Evolutionary conservation across 192 early-diverging fungal species (phyloP), one percentile per base, ranked within the genome.

Genomic region (Entophlyctis luteolus): DNA sequence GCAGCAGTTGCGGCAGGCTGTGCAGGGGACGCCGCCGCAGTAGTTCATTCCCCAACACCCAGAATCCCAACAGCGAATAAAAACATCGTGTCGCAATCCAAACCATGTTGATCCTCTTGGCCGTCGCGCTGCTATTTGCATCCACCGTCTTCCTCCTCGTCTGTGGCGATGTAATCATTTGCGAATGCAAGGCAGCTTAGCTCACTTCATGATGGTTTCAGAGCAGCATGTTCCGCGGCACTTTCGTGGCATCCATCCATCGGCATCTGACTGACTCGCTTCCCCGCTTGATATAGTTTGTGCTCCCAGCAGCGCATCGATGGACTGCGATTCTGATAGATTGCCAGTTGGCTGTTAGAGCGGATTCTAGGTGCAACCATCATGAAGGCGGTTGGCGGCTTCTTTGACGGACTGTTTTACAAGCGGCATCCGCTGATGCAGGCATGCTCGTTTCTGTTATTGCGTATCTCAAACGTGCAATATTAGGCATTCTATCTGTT

Each of bases 401-500:
- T 23, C 16, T n/a, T 20, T 8, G 39, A 35, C 23, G 48, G 32
- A 5, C 20, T 77, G 37, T 47, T 72, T 35, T 56, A 71, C 42
- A 6, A 27, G 25, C 18, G 35, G 33, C 73, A 77, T 50, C 76
- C 76, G 20, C 28, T 77, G 34, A 47, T 77, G 59, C 74, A 77
- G 58, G 75, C 45, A n/a, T 12, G 5, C 14, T 67, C 20, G 22
- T 27, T 57, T 16, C 18, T 58, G 1, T 62, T 63, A 53, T 29
- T 14, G 58, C 58, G 33, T 47, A 65, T 68, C 5, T 35, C 18
- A 1, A 36, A 42, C 12, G 42, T 23, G 6, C 31, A 16, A 2
- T 18, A 71, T 25, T 73, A 80, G 74, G 72, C 76, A 4, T 81
- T 81, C 47, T 81, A 66, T 56, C 48, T 81, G 22, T 31, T 55